Percentiles rank a stretch among this genome's conserved stretches.
phyloP scores from a whole-genome alignment of 2,329 filamentous ascomycete genomes.

The Neofusicoccum laricinum region DNA sequence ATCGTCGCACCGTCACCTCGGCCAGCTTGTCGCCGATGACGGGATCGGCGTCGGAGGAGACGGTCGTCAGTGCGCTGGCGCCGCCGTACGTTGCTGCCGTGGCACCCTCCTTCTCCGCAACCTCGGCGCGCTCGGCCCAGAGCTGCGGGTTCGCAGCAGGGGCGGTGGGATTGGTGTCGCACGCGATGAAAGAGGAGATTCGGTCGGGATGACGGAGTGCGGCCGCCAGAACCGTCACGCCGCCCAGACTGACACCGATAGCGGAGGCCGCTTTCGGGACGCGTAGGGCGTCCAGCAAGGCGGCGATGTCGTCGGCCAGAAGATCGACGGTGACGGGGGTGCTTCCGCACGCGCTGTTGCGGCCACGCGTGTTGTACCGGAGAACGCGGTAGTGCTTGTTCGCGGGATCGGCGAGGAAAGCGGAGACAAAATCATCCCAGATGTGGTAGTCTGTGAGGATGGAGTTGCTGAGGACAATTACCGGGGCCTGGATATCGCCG shows the following conservation, averaged over 20 bases:
- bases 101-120: constrained; percentile 59
- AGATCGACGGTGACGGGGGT: constrained; percentile 57
- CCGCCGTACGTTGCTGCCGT: constrained; percentile 24
- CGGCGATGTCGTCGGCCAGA: constrained; percentile 65
- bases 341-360: constrained; percentile 44
- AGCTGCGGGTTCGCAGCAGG: constrained; percentile 72
- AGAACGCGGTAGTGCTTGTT: constrained; percentile 69
- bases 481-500: constrained; percentile 62
- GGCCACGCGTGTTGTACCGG: constrained; percentile 74
- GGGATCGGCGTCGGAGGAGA: constrained; percentile 42
- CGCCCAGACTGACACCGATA: constrained; percentile 77
- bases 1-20: constrained; percentile 67
- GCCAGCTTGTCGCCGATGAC: constrained; percentile 66
- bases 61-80: constrained; percentile 18
- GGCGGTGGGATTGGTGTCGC: constrained; percentile 74
- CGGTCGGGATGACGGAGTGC: constrained; percentile 63
- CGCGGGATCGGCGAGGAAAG: constrained; percentile 53
- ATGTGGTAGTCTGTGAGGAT: constrained; percentile 75
- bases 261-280: constrained; percentile 65
- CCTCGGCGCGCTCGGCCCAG: constrained; percentile 72
- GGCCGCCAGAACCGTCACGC: constrained; percentile 72
- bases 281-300: constrained; percentile 66
- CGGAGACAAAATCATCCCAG: constrained; percentile 71
- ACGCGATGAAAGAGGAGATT: constrained; percentile 63
- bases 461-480: constrained; percentile 75